phyloP scores from a whole-genome alignment of 345 rosid species.

The Mercurialis annua region DNA sequence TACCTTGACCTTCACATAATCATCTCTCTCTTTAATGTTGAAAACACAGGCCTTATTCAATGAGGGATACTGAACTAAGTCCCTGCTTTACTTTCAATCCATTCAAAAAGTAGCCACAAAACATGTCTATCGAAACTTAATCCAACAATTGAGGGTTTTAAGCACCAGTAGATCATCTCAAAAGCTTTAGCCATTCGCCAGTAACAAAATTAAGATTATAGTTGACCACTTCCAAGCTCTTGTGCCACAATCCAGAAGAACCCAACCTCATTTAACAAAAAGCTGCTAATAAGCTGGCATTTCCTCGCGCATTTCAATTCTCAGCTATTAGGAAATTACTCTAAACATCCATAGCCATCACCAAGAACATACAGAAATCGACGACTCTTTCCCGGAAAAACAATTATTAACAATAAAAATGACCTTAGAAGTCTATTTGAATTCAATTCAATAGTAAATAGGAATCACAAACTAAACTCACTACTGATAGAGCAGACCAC shows the following conservation, averaged over 20 bases:
- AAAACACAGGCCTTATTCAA: background rate
- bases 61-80: background rate
- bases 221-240: background rate
- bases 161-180: background rate
- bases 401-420: too few relatives aligned
- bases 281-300: background rate
- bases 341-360: background rate
- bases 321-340: too few relatives aligned
- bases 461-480: background rate
- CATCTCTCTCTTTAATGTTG: background rate
- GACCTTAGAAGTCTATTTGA: too few relatives aligned
- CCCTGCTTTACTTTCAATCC: background rate
- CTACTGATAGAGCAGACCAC: background rate
- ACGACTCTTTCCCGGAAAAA: too few relatives aligned
- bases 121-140: background rate
- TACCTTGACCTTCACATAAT: background rate
- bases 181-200: background rate
- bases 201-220: background rate
- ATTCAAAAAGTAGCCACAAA: background rate
- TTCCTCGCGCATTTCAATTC: background rate
- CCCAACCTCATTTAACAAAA: background rate
- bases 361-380: background rate
- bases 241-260: background rate
- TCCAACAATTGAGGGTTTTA: background rate
- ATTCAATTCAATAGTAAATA: too few relatives aligned